Conservation (phyloP, 768 basidiomycete genomes). For the Hysterangium stoloniferum region DNA sequence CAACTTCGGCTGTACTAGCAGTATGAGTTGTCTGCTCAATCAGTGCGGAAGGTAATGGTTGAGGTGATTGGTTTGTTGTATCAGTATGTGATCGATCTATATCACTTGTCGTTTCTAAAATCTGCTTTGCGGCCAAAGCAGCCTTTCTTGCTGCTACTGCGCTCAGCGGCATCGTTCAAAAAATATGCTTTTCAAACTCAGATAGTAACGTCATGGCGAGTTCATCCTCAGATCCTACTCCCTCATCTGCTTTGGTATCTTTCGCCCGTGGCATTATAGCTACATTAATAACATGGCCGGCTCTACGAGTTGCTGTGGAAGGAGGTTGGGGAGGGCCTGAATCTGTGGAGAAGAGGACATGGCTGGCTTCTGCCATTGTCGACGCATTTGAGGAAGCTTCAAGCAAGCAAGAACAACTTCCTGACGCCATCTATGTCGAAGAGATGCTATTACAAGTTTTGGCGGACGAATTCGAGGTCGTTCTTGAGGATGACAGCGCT, state of each 20-base stretch:
- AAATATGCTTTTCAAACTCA: background rate
- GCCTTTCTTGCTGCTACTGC: slow-evolving; percentile 69
- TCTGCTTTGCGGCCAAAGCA: slow-evolving; percentile 20
- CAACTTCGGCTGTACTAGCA: background rate
- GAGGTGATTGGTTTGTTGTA: slow-evolving; percentile 21
- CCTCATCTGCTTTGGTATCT: slow-evolving; percentile 46
- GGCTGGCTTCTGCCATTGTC: slow-evolving; percentile 76
- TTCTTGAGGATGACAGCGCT: slow-evolving; percentile 80
- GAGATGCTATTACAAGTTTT: slow-evolving; percentile 77
- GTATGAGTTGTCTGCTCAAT: background rate
- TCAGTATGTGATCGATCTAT: background rate
- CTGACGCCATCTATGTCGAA: slow-evolving; percentile 74
- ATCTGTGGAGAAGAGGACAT: slow-evolving; percentile 63
- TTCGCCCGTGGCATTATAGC: slow-evolving; percentile 86
- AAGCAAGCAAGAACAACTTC: slow-evolving; percentile 40
- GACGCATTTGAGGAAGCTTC: slow-evolving; percentile 47
- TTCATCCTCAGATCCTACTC: slow-evolving; percentile 19
- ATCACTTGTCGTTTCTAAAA: background rate
- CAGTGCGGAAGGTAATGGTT: background rate
- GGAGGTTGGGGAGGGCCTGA: slow-evolving; percentile 83
- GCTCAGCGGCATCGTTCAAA: slow-evolving; percentile 58
- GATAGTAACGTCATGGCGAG: background rate
- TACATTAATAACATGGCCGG: slow-evolving; percentile 77
- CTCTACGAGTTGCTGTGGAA: slow-evolving; percentile 77
- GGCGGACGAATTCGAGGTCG: slow-evolving; percentile 79